A percentile compares a stretch with the other conserved stretches of the same genome.
Conservation (phyloP, 805 yeast species). For the Ascoidea rubescens region DNA sequence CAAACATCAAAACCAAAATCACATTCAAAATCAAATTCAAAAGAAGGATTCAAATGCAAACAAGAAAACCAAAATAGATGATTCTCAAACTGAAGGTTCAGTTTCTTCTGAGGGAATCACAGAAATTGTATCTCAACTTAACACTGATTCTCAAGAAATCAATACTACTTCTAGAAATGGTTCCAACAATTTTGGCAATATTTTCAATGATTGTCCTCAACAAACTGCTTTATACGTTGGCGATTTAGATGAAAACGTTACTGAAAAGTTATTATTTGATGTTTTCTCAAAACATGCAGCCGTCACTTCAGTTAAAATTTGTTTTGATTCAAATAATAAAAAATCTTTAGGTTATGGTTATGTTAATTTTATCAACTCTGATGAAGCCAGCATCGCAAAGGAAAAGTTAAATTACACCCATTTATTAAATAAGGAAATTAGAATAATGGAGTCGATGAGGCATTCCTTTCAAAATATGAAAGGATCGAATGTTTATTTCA, state of each 20-base stretch:
- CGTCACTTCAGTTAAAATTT: slow-evolving; percentile 44
- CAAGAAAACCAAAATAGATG: too few species aligned
- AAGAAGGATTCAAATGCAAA: too few species aligned
- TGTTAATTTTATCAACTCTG: slow-evolving; percentile 38
- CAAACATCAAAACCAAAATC: too few species aligned
- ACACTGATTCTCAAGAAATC: slow-evolving; percentile 5
- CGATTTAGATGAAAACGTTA: slow-evolving; percentile 34
- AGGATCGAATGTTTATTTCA: slow-evolving; percentile 37
- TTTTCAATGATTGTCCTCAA: neutral
- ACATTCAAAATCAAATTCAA: too few species aligned
- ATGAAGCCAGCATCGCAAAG: slow-evolving; percentile 41
- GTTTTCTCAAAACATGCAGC: slow-evolving; percentile 30
- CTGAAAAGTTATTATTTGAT: slow-evolving; percentile 32
- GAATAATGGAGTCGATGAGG: slow-evolving; percentile 43
- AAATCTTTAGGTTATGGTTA: slow-evolving; percentile 62
- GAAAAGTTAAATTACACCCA: slow-evolving; percentile 39
- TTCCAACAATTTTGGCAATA: neutral
- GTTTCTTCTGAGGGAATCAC: too few species aligned
- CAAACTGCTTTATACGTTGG: slow-evolving; percentile 43
- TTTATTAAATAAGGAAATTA: slow-evolving; percentile 27
- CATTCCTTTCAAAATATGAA: slow-evolving; percentile 25
- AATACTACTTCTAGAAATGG: neutral
- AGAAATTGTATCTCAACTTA: slow-evolving; percentile 9
- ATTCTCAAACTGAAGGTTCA: too few species aligned
- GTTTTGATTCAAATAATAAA: slow-evolving; percentile 33